A percentile compares a stretch with the other conserved stretches of the same genome.
phyloP scores from a whole-genome alignment of 805 yeast species.

The Lipomyces sp. region DNA sequence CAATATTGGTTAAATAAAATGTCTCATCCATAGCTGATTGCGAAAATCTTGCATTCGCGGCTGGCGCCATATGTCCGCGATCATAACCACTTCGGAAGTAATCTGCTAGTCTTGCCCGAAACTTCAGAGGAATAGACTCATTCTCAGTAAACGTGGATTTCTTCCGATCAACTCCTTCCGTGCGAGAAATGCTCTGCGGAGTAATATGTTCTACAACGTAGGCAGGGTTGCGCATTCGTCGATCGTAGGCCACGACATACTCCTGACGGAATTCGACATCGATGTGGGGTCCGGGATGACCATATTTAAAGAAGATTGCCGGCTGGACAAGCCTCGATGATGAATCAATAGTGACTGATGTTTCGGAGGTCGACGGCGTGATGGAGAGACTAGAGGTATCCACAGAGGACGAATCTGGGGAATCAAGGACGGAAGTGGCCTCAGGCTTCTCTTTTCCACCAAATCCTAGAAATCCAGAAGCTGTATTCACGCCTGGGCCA shows the following conservation, averaged over 20 bases:
- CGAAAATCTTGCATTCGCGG: constrained; percentile 91
- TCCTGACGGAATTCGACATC: constrained; percentile 76
- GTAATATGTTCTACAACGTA: constrained; percentile 50
- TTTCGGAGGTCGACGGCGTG: neutral
- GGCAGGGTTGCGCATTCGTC: constrained; percentile 82
- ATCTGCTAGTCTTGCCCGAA: constrained; percentile 78
- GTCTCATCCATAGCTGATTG: constrained; percentile 96
- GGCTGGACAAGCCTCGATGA: constrained; percentile 59
- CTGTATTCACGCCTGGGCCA: constrained; percentile 7
- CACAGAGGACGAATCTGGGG: neutral
- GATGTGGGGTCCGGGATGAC: constrained; percentile 94
- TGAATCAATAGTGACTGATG: constrained; percentile 19
- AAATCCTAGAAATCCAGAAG: constrained; percentile 27
- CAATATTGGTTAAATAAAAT: constrained; percentile 83
- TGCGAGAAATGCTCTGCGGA: constrained; percentile 85
- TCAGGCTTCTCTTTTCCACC: constrained; percentile 19
- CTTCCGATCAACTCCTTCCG: constrained; percentile 70
- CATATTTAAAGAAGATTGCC: constrained; percentile 81
- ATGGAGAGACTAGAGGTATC: constrained; percentile 24
- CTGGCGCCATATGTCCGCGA: constrained; percentile 89
- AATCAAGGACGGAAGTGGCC: neutral
- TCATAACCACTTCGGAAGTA: constrained; percentile 95
- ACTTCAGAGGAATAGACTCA: constrained; percentile 73
- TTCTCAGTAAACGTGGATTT: constrained; percentile 87
- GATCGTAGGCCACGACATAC: constrained; percentile 83